Percentiles rank a stretch among this genome's conserved stretches.
These are phyloP conservation scores for Silybum marianum DNA, from an alignment of 129 eudicot genomes.

Conservation along the genomic window DNA sequence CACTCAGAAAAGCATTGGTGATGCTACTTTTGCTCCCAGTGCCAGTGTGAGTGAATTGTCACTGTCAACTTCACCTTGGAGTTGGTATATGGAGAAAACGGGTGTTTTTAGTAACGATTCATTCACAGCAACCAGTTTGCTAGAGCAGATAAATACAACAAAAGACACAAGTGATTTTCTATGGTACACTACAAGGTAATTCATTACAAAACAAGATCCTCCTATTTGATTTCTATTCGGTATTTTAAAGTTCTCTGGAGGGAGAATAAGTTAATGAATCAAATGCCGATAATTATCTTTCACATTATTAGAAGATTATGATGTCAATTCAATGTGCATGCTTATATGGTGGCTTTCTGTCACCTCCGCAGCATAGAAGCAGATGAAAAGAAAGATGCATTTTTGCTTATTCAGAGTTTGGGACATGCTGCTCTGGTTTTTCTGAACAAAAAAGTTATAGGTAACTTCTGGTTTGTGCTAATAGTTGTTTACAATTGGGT, in stretches of 20 bases:
- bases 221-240: background rate
- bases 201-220: background rate
- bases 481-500: background rate
- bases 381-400: constrained; percentile 50
- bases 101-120: constrained; percentile 57
- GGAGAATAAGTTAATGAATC: background rate
- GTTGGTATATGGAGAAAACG: constrained; percentile 73
- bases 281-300: background rate
- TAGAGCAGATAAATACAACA: constrained; percentile 78
- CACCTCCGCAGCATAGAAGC: constrained; percentile 50
- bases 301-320: background rate
- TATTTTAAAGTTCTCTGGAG: background rate
- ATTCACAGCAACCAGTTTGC: constrained; percentile 47
- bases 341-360: background rate
- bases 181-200: constrained; percentile 82
- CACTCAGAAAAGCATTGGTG: constrained; percentile 46
- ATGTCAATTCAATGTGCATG: background rate
- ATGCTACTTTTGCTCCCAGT: constrained; percentile 27
- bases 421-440: constrained; percentile 87
- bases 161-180: constrained; percentile 73
- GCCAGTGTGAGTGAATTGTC: constrained; percentile 39
- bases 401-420: constrained; percentile 60
- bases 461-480: constrained; percentile 31
- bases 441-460: constrained; percentile 62
- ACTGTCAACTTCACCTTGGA: constrained; percentile 52